phyloP scores from a whole-genome alignment of 2,329 filamentous ascomycete species.

The Trichoderma harzianum region DNA sequence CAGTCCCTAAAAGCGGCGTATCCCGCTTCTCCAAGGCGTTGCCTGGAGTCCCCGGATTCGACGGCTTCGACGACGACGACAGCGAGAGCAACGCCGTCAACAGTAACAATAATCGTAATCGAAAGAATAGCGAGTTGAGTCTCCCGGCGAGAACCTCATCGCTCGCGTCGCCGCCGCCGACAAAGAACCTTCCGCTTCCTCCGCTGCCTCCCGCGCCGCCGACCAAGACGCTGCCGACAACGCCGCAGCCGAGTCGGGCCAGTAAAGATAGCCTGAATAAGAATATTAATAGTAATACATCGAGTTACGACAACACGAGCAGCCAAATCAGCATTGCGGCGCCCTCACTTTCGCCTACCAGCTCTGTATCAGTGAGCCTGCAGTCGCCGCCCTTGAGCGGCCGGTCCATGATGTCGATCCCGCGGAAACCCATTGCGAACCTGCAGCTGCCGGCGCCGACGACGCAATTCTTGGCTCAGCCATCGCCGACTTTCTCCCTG shows the following conservation, averaged over 20 bases:
- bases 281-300: constrained; percentile 17
- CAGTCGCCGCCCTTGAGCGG: constrained; percentile 3
- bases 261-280: constrained; percentile 23
- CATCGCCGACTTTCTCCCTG: constrained; percentile 47
- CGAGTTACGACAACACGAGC: background rate
- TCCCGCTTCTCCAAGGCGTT: constrained; percentile 59
- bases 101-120: background rate
- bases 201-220: background rate
- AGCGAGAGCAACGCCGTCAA: constrained; percentile 15
- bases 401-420: constrained; percentile 33
- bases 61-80: constrained; percentile 20
- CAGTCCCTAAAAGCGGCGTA: constrained; percentile 34
- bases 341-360: constrained; percentile 23
- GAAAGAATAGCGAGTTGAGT: constrained; percentile 3
- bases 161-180: background rate
- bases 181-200: constrained; percentile 5
- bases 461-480: constrained; percentile 26
- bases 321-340: constrained; percentile 15
- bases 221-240: constrained; percentile 11
- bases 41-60: constrained; percentile 44
- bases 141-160: constrained; percentile 7
- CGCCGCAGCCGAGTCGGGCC: background rate
- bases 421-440: constrained; percentile 34
- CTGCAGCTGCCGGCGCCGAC: constrained; percentile 20
- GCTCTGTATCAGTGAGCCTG: constrained; percentile 3